Percentiles rank a stretch among this genome's conserved stretches.
Conservation (phyloP, 441 rosid genomes). For the Populus trichocarpa region DNA sequence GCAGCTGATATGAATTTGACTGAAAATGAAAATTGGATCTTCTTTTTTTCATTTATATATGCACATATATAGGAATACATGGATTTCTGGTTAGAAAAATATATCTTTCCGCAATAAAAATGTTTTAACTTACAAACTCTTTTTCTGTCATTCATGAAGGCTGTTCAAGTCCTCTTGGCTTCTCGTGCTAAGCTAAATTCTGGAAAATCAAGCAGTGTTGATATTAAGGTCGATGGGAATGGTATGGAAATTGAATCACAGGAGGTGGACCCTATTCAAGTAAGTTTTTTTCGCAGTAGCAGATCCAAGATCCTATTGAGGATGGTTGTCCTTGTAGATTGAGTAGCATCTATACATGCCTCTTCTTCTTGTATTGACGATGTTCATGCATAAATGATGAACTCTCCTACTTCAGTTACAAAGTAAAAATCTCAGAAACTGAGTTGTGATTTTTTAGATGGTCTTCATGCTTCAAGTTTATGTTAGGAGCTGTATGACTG, state of each 20-base stretch:
- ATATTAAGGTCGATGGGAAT: constrained; percentile 30
- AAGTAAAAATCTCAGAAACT: background rate
- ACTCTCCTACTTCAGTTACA: background rate
- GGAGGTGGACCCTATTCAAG: constrained; percentile 68
- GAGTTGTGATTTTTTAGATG: background rate
- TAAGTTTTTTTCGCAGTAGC: constrained; percentile 26
- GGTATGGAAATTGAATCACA: constrained; percentile 27
- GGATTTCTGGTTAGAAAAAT: background rate
- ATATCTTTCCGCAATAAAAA: background rate
- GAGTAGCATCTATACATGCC: background rate
- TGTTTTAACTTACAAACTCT: background rate
- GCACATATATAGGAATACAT: background rate
- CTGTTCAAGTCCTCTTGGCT: constrained; percentile 66
- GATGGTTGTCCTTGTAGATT: background rate
- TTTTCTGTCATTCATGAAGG: constrained; percentile 40
- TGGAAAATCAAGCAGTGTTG: constrained; percentile 30
- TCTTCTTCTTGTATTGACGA: background rate
- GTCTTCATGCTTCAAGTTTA: background rate
- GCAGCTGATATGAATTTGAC: background rate
- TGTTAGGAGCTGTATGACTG: background rate
- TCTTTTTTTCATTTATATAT: too few species aligned
- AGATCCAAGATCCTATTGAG: background rate
- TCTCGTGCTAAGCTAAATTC: constrained; percentile 51
- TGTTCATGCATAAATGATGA: background rate
- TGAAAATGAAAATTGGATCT: background rate